These are phyloP conservation scores for Fusarium neocosmosporiellum DNA, from an alignment of 2,329 filamentous ascomycete species.

Conservation along the genomic window DNA sequence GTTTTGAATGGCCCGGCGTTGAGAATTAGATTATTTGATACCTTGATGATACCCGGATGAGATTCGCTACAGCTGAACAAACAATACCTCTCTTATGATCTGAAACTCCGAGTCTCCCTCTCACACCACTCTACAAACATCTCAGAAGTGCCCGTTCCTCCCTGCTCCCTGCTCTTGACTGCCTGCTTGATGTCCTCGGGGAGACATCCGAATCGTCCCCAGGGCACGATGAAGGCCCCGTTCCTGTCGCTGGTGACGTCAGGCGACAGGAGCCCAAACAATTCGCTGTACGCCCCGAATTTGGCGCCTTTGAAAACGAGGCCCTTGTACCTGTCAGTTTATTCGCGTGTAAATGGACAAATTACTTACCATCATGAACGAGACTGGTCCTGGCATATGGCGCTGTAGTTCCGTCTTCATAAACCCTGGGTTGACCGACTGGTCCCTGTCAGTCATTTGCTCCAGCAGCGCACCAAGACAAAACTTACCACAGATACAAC, in stretches of 20 bases:
- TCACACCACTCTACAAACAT: constrained; percentile 31
- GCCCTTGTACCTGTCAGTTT: constrained; percentile 8
- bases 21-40: background rate
- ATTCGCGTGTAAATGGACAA: too few species aligned
- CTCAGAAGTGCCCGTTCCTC: constrained; percentile 8
- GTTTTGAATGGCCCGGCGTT: constrained; percentile 15
- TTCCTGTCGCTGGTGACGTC: constrained; percentile 27
- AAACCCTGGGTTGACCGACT: constrained; percentile 35
- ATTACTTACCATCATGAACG: constrained; percentile 27
- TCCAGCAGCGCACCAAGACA: background rate
- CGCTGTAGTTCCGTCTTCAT: constrained; percentile 35
- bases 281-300: constrained; percentile 34
- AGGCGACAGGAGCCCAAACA: constrained; percentile 35
- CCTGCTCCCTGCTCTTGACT: constrained; percentile 19
- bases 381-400: constrained; percentile 27
- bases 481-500: constrained; percentile 27
- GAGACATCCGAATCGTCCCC: constrained; percentile 26
- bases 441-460: background rate
- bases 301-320: constrained; percentile 32
- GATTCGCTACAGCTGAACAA: background rate
- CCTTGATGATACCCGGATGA: constrained; percentile 23
- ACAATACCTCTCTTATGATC: background rate
- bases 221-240: constrained; percentile 25
- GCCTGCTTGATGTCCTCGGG: constrained; percentile 22
- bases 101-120: constrained; percentile 9